Evolutionary conservation across 2,329 filamentous ascomycete genomes (phyloP), one percentile per base, ranked within the genome.

Genomic region (Acarospora socialis): DNA sequence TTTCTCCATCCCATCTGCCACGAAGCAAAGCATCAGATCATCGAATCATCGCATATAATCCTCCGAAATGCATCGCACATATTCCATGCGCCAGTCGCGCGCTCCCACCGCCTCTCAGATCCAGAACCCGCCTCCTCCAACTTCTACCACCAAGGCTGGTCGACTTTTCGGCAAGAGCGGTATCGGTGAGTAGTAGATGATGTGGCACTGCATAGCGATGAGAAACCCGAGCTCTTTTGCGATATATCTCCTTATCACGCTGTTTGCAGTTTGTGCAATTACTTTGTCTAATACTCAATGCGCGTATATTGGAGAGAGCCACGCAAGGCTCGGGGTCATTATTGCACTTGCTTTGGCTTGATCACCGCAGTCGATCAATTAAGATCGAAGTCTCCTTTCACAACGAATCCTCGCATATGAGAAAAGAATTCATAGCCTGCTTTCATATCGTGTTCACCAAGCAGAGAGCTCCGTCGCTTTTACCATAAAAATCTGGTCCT

Each of bases 11-110:
- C n/a, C n/a, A n/a, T n/a, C n/a, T n/a, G n/a, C n/a, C n/a, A n/a
- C n/a, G n/a, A n/a, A n/a, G n/a, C n/a, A n/a, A n/a, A n/a, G n/a
- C n/a, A n/a, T n/a, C n/a, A n/a, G n/a, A n/a, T n/a, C n/a, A n/a
- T n/a, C n/a, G n/a, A n/a, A n/a, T n/a, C n/a, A n/a, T n/a, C n/a
- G 7, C 25, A 8, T 13, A 5, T n/a, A 30, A 10, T 21, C 20
- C 8, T 38, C 31, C 50, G 52, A 41, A 42, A 98, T 98, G 87
- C 90, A 98, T 73, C 84, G 87, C 59, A 94, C 90, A 45, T 98
- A 95, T 60, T 93, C 84, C 50, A 92, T 94, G 90, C 86, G 90
- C 77, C 81, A 92, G 63, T 79, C 81, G 60, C 78, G 90, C 70
- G 83, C 83, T 60, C 90, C 90, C 29, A 98, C 90, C 45, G 90